phyloP scores from a whole-genome alignment of 1,284 basidiomycete species.

The Boletus sp. region DNA sequence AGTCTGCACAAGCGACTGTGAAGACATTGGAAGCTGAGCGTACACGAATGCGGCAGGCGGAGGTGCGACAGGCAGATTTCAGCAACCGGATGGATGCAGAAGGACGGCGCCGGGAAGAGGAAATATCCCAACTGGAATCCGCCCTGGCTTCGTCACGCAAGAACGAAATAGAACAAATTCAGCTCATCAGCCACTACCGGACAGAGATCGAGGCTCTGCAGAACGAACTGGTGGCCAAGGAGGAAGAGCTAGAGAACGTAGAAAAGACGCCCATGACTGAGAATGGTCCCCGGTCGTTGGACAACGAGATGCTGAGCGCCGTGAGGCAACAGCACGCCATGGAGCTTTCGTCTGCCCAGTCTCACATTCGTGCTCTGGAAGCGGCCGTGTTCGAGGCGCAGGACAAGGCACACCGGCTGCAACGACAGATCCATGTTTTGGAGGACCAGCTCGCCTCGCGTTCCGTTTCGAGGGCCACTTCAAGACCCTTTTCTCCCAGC shows the following conservation, averaged over 20 bases:
- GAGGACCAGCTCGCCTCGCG: slow-evolving; percentile 58
- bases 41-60: slow-evolving; percentile 49
- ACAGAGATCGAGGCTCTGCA: slow-evolving; percentile 66
- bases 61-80: slow-evolving; percentile 42
- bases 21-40: slow-evolving; percentile 58
- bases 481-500: slow-evolving; percentile 41
- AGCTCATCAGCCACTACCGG: slow-evolving; percentile 57
- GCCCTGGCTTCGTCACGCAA: slow-evolving; percentile 27
- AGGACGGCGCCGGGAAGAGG: slow-evolving; percentile 46
- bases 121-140: slow-evolving; percentile 41
- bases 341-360: slow-evolving; percentile 74
- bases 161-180: slow-evolving; percentile 53
- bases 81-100: slow-evolving; percentile 28
- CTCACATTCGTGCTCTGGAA: slow-evolving; percentile 73
- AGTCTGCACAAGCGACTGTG: slow-evolving; percentile 46
- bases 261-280: slow-evolving; percentile 24
- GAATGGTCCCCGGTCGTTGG: slow-evolving; percentile 45
- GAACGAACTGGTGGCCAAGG: slow-evolving; percentile 51
- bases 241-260: slow-evolving; percentile 57
- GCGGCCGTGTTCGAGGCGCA: slow-evolving; percentile 69
- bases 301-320: slow-evolving; percentile 67
- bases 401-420: slow-evolving; percentile 63
- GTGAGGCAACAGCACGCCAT: slow-evolving; percentile 69
- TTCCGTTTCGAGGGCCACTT: slow-evolving; percentile 37
- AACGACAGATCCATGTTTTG: slow-evolving; percentile 59